Conservation (phyloP, 2,329 filamentous ascomycete genomes). For the Atkinsonella hypoxylon region DNA sequence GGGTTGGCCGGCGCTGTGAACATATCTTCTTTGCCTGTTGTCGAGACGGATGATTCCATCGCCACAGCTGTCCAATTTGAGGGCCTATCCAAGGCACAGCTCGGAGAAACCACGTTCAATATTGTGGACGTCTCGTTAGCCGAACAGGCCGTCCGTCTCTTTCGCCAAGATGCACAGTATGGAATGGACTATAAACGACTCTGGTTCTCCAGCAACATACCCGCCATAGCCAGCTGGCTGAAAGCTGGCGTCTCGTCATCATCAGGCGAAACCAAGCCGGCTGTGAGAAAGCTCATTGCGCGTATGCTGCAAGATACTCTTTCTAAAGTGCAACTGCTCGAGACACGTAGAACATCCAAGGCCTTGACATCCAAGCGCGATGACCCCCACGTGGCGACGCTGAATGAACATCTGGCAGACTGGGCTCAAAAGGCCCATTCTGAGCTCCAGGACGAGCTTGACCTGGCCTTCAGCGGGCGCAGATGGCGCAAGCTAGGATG, state of each 20-base stretch:
- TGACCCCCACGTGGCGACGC: slow-evolving; percentile 22
- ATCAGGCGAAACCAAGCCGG: slow-evolving; percentile 45
- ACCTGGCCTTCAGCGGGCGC: slow-evolving; percentile 61
- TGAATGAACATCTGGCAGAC: slow-evolving; percentile 48
- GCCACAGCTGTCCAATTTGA: slow-evolving; percentile 47
- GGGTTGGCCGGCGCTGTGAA: slow-evolving; percentile 57
- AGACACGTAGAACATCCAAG: slow-evolving; percentile 26
- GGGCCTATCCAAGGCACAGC: slow-evolving; percentile 26
- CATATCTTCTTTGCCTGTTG: slow-evolving; percentile 30
- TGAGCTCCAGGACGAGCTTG: slow-evolving; percentile 70
- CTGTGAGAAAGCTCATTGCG: slow-evolving; percentile 52
- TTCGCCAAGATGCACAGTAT: slow-evolving; percentile 58
- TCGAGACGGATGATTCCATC: slow-evolving; percentile 29
- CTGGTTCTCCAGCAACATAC: slow-evolving; percentile 63
- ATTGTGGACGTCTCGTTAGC: slow-evolving; percentile 54
- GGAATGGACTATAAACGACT: slow-evolving; percentile 59
- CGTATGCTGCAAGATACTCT: slow-evolving; percentile 50
- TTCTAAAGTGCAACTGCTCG: slow-evolving; percentile 37
- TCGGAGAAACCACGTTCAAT: slow-evolving; percentile 30
- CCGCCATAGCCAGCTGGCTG: slow-evolving; percentile 55
- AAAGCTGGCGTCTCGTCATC: slow-evolving; percentile 30
- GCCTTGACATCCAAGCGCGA: slow-evolving; percentile 18
- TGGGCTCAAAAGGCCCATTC: slow-evolving; percentile 76
- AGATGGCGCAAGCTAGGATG: slow-evolving; percentile 74
- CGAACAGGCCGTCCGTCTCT: slow-evolving; percentile 48